phyloP scores from a whole-genome alignment of 805 yeast genomes.

The Metschnikowia drakensbergensis region DNA sequence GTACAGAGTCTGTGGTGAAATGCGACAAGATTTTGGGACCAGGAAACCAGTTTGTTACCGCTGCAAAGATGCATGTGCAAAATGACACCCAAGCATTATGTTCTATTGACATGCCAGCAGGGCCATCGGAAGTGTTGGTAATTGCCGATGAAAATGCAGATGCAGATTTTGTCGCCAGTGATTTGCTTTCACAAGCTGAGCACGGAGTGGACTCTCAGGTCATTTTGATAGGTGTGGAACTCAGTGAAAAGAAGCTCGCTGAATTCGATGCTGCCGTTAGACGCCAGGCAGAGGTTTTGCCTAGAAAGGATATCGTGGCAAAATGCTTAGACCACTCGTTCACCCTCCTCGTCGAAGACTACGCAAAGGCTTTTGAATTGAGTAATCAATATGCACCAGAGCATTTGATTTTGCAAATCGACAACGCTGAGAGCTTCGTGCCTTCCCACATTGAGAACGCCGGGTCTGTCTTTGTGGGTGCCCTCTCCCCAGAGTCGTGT shows the following conservation, averaged over 20 bases:
- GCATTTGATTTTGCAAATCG: slow-evolving; percentile 89
- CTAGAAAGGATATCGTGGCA: slow-evolving; percentile 90
- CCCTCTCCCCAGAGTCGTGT: slow-evolving; percentile 94
- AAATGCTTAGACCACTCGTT: slow-evolving; percentile 90
- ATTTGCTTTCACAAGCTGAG: slow-evolving; percentile 95
- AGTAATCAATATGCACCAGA: slow-evolving; percentile 96
- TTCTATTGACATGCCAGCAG: slow-evolving; percentile 99
- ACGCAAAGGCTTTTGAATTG: slow-evolving; percentile 79
- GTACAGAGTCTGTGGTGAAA: slow-evolving; percentile 87
- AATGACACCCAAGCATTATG: slow-evolving; percentile 94
- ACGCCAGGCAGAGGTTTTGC: slow-evolving; percentile 75
- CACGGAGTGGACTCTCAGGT: slow-evolving; percentile 99
- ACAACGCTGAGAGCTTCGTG: slow-evolving; percentile 71
- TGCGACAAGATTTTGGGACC: slow-evolving; percentile 98
- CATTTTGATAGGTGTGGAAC: slow-evolving; percentile 76
- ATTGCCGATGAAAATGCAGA: slow-evolving; percentile 85
- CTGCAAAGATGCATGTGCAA: slow-evolving; percentile 96
- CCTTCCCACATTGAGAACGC: slow-evolving; percentile 77
- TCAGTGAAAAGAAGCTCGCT: slow-evolving; percentile 55
- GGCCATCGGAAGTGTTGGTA: slow-evolving; percentile 98
- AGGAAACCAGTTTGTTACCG: slow-evolving; percentile 98
- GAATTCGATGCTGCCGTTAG: slow-evolving; percentile 81
- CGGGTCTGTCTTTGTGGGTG: slow-evolving; percentile 95
- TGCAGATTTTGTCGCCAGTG: slow-evolving; percentile 96
- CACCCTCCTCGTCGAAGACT: slow-evolving; percentile 61